Evolutionary conservation across 2,329 filamentous ascomycete genomes (phyloP).

Genomic region (Colletotrichum siamense): DNA sequence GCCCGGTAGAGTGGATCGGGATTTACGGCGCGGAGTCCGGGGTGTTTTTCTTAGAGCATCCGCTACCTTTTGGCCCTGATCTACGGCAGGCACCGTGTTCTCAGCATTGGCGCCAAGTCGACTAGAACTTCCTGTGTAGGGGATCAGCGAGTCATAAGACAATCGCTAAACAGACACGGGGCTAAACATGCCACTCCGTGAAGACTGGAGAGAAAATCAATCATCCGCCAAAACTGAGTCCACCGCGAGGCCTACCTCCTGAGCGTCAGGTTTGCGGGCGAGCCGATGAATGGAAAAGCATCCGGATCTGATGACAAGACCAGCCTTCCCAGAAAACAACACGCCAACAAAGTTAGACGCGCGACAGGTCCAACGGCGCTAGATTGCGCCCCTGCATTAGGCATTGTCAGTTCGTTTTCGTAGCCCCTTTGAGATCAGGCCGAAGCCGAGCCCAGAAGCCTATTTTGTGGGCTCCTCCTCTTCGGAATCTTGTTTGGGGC

Average conservation of each 20-base stretch:
- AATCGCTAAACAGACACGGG: not conserved
- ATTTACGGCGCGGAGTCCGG: not conserved
- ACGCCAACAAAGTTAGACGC: not conserved
- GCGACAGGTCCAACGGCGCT: not conserved
- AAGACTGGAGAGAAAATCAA: not conserved
- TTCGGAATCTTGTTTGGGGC: not conserved
- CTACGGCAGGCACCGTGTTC: not conserved
- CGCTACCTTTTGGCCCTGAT: not conserved
- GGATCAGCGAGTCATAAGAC: constrained; percentile 1
- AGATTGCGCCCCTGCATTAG: not conserved
- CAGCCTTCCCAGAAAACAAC: not conserved
- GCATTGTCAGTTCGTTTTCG: not conserved
- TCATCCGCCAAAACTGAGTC: not conserved
- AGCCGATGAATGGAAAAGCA: not conserved
- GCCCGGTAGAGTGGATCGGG: not conserved
- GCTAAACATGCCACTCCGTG: not conserved
- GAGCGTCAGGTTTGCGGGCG: not conserved
- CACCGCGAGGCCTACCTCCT: not conserved
- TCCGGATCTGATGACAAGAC: not conserved
- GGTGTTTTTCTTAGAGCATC: not conserved
- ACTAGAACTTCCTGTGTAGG: not conserved
- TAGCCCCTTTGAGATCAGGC: not conserved
- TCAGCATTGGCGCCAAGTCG: not conserved
- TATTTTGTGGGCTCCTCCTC: not conserved
- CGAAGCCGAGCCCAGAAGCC: not conserved